Base-by-base conservation (phyloP, 768 basidiomycete species). In the Tulasnella sp. region DNA sequence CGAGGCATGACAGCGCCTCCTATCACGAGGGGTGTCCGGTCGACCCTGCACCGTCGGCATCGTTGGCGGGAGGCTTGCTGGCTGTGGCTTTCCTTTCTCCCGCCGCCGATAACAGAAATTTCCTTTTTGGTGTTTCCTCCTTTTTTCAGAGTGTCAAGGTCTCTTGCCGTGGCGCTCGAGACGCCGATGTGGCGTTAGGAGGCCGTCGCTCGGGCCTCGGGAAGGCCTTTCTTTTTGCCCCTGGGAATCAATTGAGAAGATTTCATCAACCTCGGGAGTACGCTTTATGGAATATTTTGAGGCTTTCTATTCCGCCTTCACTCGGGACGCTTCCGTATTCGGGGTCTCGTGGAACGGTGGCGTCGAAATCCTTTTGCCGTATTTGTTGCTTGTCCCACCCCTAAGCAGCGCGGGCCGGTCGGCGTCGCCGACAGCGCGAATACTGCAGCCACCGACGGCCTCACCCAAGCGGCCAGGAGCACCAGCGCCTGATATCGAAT, bases 231-330 rank as follows among this genome's bases (percentile, higher is more conserved):
- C 26, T 11, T 5, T 67, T 86, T 87, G 80, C 84, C 84, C 81
- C 88, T 89, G 80, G 86, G n/a, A n/a, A n/a, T n/a, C 85, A 55
- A 92, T 67, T 32, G 61, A 87, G 83, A 95, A 95, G 82, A 95
- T 95, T 81, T 89, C 89, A 87, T 95, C 93, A 83, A 95, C 95
- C 88, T 94, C 93, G 2, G 55, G 39, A n/a, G 32, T 15, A 5
- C 16, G 51, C 46, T 67, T 67, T 16, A 15, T 16, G 10, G 32
- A 67, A 67, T 26, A 32, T 11, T 67, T 67, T 26, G 61, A 15
- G 61, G 61, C 61, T 67, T 67, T 67, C 13, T 26, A 29, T 29
- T 67, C 32, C 32, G 61, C 5, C 61, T 67, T 67, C 32, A 32
- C 13, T 4, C 32, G 61, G 61, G 61, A 67, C 29, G 61, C 3